Conservation (phyloP, 2,329 filamentous ascomycete genomes). For the Fusarium miscanthi region DNA sequence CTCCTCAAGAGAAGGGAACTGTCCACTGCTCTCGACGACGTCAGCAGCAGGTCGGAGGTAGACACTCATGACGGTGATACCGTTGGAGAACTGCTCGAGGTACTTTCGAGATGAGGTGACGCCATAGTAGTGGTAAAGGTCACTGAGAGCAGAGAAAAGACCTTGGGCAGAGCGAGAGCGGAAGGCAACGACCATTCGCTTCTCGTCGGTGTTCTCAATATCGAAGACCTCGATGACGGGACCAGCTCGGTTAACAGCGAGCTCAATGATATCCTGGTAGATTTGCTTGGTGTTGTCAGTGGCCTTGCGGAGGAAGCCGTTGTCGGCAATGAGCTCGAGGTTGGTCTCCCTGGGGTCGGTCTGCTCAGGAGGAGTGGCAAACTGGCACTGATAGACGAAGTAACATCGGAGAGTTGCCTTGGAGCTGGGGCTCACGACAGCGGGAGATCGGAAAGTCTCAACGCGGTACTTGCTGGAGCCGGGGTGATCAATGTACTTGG, state of each 20-base stretch:
- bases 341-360: constrained; percentile 84
- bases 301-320: constrained; percentile 94
- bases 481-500: constrained; percentile 91
- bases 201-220: constrained; percentile 90
- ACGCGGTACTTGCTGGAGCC: constrained; percentile 85
- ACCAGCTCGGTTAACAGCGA: constrained; percentile 84
- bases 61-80: constrained; percentile 95
- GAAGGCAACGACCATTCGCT: constrained; percentile 94
- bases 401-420: constrained; percentile 94
- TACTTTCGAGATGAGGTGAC: constrained; percentile 97
- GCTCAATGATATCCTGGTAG: constrained; percentile 92
- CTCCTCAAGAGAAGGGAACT: constrained; percentile 78
- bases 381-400: constrained; percentile 97
- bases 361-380: constrained; percentile 77
- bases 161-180: constrained; percentile 91
- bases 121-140: constrained; percentile 98
- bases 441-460: constrained; percentile 95
- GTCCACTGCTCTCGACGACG: constrained; percentile 55
- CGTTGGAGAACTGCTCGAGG: constrained; percentile 98
- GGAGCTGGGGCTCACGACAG: constrained; percentile 75
- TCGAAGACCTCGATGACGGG: constrained; percentile 99
- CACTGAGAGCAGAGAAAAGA: constrained; percentile 93
- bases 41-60: constrained; percentile 82
- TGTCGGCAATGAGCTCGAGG: constrained; percentile 91
- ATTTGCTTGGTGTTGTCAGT: constrained; percentile 95